phyloP scores from a whole-genome alignment of 345 rosid species.

The Populus tremula region DNA sequence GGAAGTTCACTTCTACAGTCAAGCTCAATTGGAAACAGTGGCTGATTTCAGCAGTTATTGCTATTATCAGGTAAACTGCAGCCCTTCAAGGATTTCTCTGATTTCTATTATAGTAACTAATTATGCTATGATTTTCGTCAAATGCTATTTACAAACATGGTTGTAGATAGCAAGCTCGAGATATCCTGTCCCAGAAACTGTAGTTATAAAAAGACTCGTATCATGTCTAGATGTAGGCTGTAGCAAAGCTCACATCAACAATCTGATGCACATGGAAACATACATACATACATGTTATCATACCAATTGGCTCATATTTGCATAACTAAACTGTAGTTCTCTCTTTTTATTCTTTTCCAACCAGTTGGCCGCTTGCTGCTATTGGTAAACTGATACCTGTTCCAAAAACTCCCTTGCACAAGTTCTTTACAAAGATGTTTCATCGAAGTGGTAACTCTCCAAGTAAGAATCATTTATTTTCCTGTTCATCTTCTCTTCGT shows the following conservation, averaged over 20 bases:
- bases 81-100: neutral
- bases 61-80: conserved; percentile 1
- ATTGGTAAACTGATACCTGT: conserved; percentile 31
- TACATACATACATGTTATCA: no score
- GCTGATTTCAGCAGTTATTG: conserved; percentile 24
- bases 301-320: neutral
- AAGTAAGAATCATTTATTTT: neutral
- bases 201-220: no score
- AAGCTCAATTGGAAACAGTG: conserved; percentile 53
- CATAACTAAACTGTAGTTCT: neutral
- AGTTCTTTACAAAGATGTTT: conserved; percentile 13
- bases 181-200: no score
- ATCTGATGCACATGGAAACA: no score
- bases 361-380: conserved; percentile 33
- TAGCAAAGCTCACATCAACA: no score
- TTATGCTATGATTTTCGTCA: neutral
- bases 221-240: no score
- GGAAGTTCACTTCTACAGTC: conserved; percentile 69
- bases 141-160: neutral
- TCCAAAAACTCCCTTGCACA: conserved; percentile 25
- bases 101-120: neutral
- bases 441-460: neutral
- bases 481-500: neutral
- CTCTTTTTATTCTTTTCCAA: neutral
- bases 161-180: no score